These are phyloP conservation scores for Nitzschia sp. DNA, from an alignment of 108 stramenopile genomes.

Conservation along the genomic window DNA sequence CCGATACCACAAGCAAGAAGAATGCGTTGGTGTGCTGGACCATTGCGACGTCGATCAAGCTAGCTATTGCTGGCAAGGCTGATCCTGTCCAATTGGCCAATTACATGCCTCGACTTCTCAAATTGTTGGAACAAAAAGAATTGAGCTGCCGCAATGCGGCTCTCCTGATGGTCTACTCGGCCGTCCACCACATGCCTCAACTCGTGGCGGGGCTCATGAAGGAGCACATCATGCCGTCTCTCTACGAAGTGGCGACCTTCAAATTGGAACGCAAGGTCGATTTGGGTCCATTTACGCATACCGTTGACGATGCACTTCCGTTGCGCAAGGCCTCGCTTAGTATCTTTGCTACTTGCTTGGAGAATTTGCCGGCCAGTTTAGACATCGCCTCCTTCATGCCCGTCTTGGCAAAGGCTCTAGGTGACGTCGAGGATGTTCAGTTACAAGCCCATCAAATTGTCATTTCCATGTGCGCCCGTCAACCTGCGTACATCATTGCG, in stretches of 20 bases:
- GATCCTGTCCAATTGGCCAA: conserved; percentile 48
- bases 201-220: conserved; percentile 78
- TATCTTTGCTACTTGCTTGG: conserved; percentile 89
- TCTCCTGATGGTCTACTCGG: conserved; percentile 91
- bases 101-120: conserved; percentile 80
- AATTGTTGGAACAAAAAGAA: conserved; percentile 83
- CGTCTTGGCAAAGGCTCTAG: conserved; percentile 70
- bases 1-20: conserved; percentile 51
- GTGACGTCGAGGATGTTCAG: conserved; percentile 83
- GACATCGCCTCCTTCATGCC: conserved; percentile 80
- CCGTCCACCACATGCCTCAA: conserved; percentile 90
- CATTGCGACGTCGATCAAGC: conserved; percentile 84
- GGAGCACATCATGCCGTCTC: conserved; percentile 69
- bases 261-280: conserved; percentile 92
- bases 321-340: conserved; percentile 93
- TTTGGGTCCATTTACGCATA: conserved; percentile 98
- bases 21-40: conserved; percentile 80
- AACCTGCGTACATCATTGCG: conserved; percentile 61
- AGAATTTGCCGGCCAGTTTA: conserved; percentile 71
- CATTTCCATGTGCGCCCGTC: conserved; percentile 65
- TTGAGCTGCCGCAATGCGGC: conserved; percentile 84
- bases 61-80: conserved; percentile 82
- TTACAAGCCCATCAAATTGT: conserved; percentile 85
- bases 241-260: conserved; percentile 76
- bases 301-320: conserved; percentile 95